Evolutionary conservation across 495 filamentous ascomycete genomes (phyloP).

Genomic region (Acidomyces sp.): DNA sequence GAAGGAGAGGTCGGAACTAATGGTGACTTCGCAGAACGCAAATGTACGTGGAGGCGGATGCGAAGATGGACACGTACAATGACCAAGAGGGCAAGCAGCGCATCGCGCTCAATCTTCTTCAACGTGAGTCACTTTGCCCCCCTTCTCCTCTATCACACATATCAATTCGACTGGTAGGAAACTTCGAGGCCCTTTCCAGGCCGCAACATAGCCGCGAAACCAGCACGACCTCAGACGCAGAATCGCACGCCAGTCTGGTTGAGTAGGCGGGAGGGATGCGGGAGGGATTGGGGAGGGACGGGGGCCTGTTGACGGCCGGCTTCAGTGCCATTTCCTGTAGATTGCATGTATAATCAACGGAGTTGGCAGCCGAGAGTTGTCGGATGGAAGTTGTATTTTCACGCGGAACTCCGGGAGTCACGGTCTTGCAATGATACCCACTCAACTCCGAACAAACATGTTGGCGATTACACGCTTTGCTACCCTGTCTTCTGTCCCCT

Average conservation of each 20-base stretch:
- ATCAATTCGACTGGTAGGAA: constrained; percentile 6
- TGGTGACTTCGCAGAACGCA: constrained; percentile 39
- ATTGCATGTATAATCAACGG: no score
- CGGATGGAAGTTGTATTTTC: no score
- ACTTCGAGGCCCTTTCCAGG: constrained; percentile 15
- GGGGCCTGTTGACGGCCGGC: no score
- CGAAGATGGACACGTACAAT: constrained; percentile 44
- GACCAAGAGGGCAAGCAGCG: constrained; percentile 51
- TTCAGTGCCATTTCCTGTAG: no score
- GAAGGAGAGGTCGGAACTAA: neutral
- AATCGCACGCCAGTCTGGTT: constrained; percentile 12
- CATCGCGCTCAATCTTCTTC: constrained; percentile 47
- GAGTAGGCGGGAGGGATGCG: no score
- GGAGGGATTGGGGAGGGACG: no score
- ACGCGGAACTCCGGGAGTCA: no score
- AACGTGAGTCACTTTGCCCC: constrained; percentile 44
- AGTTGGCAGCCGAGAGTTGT: no score
- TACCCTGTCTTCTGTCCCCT: no score
- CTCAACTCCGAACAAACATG: no score
- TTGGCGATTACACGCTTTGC: no score
- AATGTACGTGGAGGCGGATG: constrained; percentile 64
- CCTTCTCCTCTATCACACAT: neutral
- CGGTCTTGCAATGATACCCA: no score
- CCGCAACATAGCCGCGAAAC: neutral
- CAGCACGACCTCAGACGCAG: constrained; percentile 1